Percentiles rank a stretch among this genome's conserved stretches.
Conservation (phyloP, 148 eudicot species). For the Spergularia marina region DNA sequence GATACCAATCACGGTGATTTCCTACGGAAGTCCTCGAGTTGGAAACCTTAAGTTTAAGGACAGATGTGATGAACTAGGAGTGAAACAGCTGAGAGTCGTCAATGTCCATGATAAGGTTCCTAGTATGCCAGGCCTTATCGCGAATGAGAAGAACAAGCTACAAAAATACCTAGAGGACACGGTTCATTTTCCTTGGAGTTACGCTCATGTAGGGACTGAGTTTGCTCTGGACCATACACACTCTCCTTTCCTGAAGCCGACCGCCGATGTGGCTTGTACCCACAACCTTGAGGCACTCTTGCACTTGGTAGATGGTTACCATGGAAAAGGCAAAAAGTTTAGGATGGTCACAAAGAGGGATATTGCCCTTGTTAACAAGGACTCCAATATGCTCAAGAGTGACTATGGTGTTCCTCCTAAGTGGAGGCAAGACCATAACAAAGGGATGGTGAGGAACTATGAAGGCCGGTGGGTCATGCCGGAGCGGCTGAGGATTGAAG, state of each 20-base stretch:
- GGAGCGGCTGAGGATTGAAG: slow-evolving; percentile 56
- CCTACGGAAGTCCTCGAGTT: slow-evolving; percentile 78
- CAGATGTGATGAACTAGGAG: slow-evolving; percentile 43
- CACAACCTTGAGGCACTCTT: slow-evolving; percentile 50
- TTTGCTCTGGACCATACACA: slow-evolving; percentile 34
- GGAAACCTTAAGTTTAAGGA: slow-evolving; percentile 63
- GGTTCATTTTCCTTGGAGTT: slow-evolving; percentile 51
- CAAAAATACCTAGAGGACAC: slow-evolving; percentile 49
- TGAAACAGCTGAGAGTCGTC: slow-evolving; percentile 37
- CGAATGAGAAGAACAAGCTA: slow-evolving; percentile 38
- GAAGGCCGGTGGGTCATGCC: slow-evolving; percentile 82
- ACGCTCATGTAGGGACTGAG: slow-evolving; percentile 45
- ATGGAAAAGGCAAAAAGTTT: slow-evolving; percentile 39
- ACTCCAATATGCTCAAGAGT: slow-evolving; percentile 47
- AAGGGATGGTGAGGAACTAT: slow-evolving; percentile 68
- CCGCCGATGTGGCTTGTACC: slow-evolving; percentile 26
- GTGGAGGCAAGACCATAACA: slow-evolving; percentile 80
- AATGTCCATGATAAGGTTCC: slow-evolving; percentile 46
- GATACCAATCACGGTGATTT: slow-evolving; percentile 59
- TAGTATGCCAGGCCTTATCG: slow-evolving; percentile 39
- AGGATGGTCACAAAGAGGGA: slow-evolving; percentile 43
- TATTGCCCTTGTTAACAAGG: slow-evolving; percentile 78
- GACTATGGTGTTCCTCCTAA: slow-evolving; percentile 64
- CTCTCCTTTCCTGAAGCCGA: slow-evolving; percentile 37
- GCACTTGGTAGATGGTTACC: slow-evolving; percentile 66